Evolutionary conservation across 1,284 basidiomycete species (phyloP).

Genomic region (Irpex rosettiformis): DNA sequence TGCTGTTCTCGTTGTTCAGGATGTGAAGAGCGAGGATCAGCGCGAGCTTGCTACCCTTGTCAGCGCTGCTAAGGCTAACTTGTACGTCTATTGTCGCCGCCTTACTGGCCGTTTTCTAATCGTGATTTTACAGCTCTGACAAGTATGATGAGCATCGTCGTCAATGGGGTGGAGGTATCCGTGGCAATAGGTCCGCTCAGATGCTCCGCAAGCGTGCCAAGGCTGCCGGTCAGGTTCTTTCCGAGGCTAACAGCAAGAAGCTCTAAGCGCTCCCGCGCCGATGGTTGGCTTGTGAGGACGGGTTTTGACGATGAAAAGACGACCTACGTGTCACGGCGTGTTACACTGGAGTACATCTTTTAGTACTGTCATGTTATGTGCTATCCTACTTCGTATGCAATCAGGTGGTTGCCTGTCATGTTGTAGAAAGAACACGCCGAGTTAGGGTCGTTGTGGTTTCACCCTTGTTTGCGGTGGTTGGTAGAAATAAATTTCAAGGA

Average conservation of each 20-base stretch:
- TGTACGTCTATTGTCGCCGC: slow-evolving; percentile 46
- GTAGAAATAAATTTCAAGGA: no score
- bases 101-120: no score
- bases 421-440: background rate
- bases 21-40: slow-evolving; percentile 93
- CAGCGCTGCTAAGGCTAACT: slow-evolving; percentile 96
- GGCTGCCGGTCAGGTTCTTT: slow-evolving; percentile 70
- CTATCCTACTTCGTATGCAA: background rate
- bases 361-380: background rate
- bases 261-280: slow-evolving; percentile 38
- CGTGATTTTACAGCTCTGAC: slow-evolving; percentile 64
- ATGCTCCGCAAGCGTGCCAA: slow-evolving; percentile 95
- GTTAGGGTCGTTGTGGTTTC: no score
- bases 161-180: slow-evolving; percentile 95
- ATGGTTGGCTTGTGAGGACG: background rate
- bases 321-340: background rate
- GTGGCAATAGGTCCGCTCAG: slow-evolving; percentile 90
- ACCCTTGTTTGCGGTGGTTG: no score
- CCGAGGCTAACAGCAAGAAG: slow-evolving; percentile 56
- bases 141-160: slow-evolving; percentile 92
- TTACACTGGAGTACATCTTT: background rate
- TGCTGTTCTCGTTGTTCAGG: slow-evolving; percentile 87
- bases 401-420: background rate
- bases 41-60: slow-evolving; percentile 92
- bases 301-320: background rate